These are phyloP conservation scores for Hibiscus tridactylites DNA, from an alignment of 345 rosid genomes.

Conservation along the genomic window DNA sequence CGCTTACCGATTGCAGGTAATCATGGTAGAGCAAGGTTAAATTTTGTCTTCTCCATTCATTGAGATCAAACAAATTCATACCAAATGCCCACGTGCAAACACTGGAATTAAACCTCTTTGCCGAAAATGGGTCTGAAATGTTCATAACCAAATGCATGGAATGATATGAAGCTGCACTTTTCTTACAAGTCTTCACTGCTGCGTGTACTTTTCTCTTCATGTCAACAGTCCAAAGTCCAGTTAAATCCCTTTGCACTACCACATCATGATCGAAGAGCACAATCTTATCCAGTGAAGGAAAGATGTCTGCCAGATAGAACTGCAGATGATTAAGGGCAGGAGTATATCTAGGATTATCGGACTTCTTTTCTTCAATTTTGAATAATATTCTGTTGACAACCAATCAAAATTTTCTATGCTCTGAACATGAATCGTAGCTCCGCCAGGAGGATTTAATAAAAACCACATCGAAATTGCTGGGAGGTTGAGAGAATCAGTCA, in stretches of 20 bases:
- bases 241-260: slow-evolving; percentile 76
- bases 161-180: slow-evolving; percentile 49
- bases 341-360: slow-evolving; percentile 57
- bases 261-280: slow-evolving; percentile 89
- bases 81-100: slow-evolving; percentile 96
- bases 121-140: slow-evolving; percentile 59
- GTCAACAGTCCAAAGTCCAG: slow-evolving; percentile 55
- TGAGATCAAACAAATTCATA: slow-evolving; percentile 75
- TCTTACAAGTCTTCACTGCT: slow-evolving; percentile 79
- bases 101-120: slow-evolving; percentile 44
- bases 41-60: slow-evolving; percentile 66
- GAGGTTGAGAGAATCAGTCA: slow-evolving; percentile 76
- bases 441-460: slow-evolving; percentile 54
- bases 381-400: slow-evolving; percentile 45
- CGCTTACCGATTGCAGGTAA: slow-evolving; percentile 64
- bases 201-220: slow-evolving; percentile 80
- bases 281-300: slow-evolving; percentile 64
- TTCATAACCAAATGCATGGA: slow-evolving; percentile 51
- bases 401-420: slow-evolving; percentile 57
- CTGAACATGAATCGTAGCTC: slow-evolving; percentile 54
- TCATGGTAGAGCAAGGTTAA: slow-evolving; percentile 43
- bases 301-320: slow-evolving; percentile 73
- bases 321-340: slow-evolving; percentile 78
- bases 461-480: slow-evolving; percentile 95
- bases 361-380: slow-evolving; percentile 43